Percentiles rank a stretch among this genome's conserved stretches.
Conservation (phyloP, 2,329 filamentous ascomycete species). For the Helotiales sp. region DNA sequence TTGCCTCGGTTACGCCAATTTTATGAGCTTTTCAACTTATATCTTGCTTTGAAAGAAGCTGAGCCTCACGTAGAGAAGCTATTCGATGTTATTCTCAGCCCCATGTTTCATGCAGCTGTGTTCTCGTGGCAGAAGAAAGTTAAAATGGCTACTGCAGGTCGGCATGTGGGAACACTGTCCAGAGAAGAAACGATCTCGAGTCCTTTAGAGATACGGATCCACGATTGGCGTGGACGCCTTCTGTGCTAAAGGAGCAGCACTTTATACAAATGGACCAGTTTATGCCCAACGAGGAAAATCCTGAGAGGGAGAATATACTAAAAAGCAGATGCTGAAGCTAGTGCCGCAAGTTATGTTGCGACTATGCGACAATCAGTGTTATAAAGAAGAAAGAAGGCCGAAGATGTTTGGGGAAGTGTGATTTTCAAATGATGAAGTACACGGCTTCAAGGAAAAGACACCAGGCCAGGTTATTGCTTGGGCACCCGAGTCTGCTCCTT, state of each 20-base stretch:
- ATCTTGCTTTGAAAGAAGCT: background rate
- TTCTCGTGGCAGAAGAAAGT: background rate
- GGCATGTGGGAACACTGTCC: background rate
- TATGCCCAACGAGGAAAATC: background rate
- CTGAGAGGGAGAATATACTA: background rate
- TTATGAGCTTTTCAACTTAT: background rate
- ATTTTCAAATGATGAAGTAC: too few relatives aligned
- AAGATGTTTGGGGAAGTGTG: background rate
- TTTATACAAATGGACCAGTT: background rate
- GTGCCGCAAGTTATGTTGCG: background rate
- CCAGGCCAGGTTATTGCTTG: too few relatives aligned
- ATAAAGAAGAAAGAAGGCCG: background rate
- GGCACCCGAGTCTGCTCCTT: too few relatives aligned
- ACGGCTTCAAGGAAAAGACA: too few relatives aligned
- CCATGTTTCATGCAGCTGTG: background rate
- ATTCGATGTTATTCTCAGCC: background rate
- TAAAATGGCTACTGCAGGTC: background rate
- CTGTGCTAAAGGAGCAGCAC: background rate
- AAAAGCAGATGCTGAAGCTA: background rate
- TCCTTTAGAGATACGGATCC: background rate
- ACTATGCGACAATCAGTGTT: background rate
- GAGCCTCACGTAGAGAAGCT: background rate
- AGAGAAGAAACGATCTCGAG: background rate
- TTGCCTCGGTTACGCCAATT: background rate
- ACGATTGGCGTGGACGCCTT: background rate